Evolutionary conservation across 805 yeast species (phyloP), one percentile per base, ranked within the genome.

Genomic region (Starmera quercuum): DNA sequence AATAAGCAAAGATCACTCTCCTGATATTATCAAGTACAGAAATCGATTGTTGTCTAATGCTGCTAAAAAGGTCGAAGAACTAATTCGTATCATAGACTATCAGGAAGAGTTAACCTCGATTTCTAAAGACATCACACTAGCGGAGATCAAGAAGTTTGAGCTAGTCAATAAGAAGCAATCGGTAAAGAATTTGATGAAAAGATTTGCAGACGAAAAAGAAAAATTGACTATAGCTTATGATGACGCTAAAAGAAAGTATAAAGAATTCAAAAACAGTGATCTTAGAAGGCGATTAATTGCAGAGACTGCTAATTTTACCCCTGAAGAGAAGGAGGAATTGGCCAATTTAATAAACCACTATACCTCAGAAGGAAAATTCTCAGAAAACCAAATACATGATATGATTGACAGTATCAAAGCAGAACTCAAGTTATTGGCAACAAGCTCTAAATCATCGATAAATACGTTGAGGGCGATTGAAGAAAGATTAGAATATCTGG

Each of bases 351-450:
- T 75, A 28, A 46, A 44, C 31, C 29, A 64, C 54, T 60, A 62
- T 56, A 50, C 54, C 38, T 32, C 50, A 29, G 42, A 50, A 9
- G 56, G 51, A 3, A 53, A 44, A 8, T 67, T 77, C 32, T 60
- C 62, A 15, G 64, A 66, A 38, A 40, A 36, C 4, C 46, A 46
- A 31, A 51, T 77, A 8, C 39, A 56, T 21, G 64, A 58, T 10
- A 60, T 58, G 30, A 64, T 76, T 20, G 59, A 58, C 18, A 55
- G 61, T 23, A 54, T 76, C 18, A 68, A 68, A 31, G 71, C 73
- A 14, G 80, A 71, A 33, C 41, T 65, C 23, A 45, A 51, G 12
- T 46, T 58, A 37, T 32, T 59, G 18, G 51, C 53, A 4, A 59
- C 61, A 31, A 55, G 61, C 28, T 64, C 65, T 34, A 58, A 53